These are phyloP conservation scores for Magnaporthales sp. DNA, from an alignment of 2,329 filamentous ascomycete species.

Conservation along the genomic window DNA sequence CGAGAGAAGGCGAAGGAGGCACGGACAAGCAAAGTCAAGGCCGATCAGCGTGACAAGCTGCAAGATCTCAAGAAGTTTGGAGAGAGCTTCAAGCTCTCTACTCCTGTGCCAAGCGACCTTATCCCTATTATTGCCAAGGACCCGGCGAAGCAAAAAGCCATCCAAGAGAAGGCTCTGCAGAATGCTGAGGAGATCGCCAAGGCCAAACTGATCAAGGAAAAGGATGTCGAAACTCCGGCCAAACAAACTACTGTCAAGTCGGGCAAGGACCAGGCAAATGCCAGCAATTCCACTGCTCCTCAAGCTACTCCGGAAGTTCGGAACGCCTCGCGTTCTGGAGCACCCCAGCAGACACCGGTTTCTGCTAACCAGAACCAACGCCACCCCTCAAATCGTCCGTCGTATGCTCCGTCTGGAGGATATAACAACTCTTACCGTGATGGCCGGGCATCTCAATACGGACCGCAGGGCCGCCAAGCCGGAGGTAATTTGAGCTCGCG, in stretches of 20 bases:
- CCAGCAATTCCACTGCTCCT: constrained; percentile 14
- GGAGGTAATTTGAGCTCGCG: constrained; percentile 38
- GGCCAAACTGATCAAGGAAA: constrained; percentile 42
- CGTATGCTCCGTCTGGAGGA: constrained; percentile 9
- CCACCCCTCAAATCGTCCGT: constrained; percentile 38
- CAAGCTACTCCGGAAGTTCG: constrained; percentile 3
- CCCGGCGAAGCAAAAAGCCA: constrained; percentile 85
- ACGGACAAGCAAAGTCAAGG: constrained; percentile 49
- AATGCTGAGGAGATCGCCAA: constrained; percentile 57
- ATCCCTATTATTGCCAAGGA: constrained; percentile 96
- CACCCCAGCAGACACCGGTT: constrained; percentile 22
- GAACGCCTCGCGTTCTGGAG: constrained; percentile 19
- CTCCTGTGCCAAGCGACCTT: constrained; percentile 82
- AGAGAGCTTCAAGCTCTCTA: constrained; percentile 85
- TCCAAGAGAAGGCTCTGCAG: constrained; percentile 77
- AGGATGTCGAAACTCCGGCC: constrained; percentile 28
- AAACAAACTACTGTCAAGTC: constrained; percentile 13
- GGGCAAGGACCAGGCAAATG: constrained; percentile 3
- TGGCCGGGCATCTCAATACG: constrained; percentile 35
- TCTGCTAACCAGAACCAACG: constrained; percentile 38
- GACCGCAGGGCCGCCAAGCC: constrained; percentile 28
- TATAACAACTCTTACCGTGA: constrained; percentile 28
- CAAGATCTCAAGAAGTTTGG: constrained; percentile 96
- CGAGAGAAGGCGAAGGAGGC: constrained; percentile 46
- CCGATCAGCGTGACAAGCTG: constrained; percentile 84